Base-by-base conservation (phyloP, 495 filamentous ascomycete species). In the Apiosordaria backusii region DNA sequence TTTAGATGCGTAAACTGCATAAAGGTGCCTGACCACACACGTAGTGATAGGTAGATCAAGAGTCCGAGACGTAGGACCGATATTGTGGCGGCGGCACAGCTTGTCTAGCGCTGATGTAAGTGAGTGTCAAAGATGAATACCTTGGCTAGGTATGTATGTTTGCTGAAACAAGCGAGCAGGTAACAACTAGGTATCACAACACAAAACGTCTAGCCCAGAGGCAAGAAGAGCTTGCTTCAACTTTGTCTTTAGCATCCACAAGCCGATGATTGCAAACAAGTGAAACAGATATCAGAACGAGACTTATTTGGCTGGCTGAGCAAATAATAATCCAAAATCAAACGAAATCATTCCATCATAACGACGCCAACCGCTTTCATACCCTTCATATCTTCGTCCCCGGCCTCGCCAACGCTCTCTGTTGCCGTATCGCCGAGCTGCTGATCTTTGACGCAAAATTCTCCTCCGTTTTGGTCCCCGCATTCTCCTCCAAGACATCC, bases 361-460 rank as follows among this genome's bases (percentile, higher is more conserved):
- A 45, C 16, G 9, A 13, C 35, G 35, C 35, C 35, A 45, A 15
- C 9, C 16, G 9, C 35, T 45, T 15, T 7, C 5, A 45, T 13
- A 45, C 35, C 10, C 35, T 6, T 71, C 29, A 71, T 24, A 68
- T 68, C 62, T 71, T 68, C 3, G 57, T 65, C 61, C 55, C 61
- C 4, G 26, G n/a, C 13, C 25, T 65, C 0, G 60, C 66, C 26
- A 64, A 57, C 4, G 83, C 82, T 61, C 73, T 81, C 60, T 77
- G 77, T 70, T 82, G 76, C 24, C 84, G 76, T 64, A 85, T 85
- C 25, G 77, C 88, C 1, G 91, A 92, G 76, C 95, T 97, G 81
- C 93, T 97, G 71, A 99, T 90, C 78, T 97, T 99, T 27, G 84
- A 82, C 4, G 88, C 85, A 73, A 94, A 97, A 59, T 85, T 82